Evolutionary conservation across 306 rosid genomes (phyloP).

Genomic region (Spatholobus suberectus): DNA sequence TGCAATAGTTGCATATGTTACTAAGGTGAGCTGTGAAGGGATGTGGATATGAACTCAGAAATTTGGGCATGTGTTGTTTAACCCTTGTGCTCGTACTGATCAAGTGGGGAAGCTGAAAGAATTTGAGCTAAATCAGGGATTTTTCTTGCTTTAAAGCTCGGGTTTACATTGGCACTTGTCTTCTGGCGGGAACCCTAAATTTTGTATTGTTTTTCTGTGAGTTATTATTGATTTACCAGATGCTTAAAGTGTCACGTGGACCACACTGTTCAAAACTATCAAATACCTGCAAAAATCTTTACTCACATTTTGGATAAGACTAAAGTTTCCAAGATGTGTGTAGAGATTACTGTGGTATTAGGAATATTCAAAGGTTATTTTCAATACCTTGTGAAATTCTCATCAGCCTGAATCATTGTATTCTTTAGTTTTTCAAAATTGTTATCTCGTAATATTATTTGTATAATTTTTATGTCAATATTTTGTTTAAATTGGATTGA

Average conservation of each 20-base stretch:
- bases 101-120: slow-evolving; percentile 6
- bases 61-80: slow-evolving; percentile 46
- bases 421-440: not conserved
- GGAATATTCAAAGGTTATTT: not conserved
- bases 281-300: not conserved
- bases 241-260: slow-evolving; percentile 24
- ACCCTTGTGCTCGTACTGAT: slow-evolving; percentile 32
- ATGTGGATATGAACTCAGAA: slow-evolving; percentile 40
- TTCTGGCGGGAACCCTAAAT: slow-evolving; percentile 38
- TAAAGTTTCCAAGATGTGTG: slow-evolving; percentile 1
- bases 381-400: not conserved
- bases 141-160: slow-evolving; percentile 38
- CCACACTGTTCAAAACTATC: not conserved
- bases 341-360: not conserved
- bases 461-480: not conserved
- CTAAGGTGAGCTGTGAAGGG: slow-evolving; percentile 45
- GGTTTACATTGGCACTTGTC: slow-evolving; percentile 27
- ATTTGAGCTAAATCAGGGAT: slow-evolving; percentile 25
- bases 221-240: slow-evolving; percentile 37
- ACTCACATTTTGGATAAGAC: not conserved
- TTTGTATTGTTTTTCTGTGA: slow-evolving; percentile 31
- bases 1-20: slow-evolving; percentile 41
- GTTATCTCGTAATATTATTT: not conserved
- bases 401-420: not conserved
- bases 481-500: not conserved